Evolutionary conservation across 129 eudicot genomes (phyloP).

Genomic region (Lactuca saligna): DNA sequence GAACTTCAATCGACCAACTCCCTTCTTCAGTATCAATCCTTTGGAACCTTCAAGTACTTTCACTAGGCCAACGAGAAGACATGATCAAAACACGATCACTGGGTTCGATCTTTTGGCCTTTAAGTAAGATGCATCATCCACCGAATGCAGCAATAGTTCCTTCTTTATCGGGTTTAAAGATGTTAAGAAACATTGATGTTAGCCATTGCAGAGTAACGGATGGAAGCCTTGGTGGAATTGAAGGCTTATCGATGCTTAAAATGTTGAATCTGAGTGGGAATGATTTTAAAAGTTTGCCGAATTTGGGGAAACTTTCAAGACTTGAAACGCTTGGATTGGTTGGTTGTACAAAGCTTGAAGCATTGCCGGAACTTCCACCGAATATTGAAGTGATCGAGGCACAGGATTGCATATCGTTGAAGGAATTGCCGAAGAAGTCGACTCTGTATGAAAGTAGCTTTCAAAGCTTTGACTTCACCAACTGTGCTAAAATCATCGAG

Average conservation of each 20-base stretch:
- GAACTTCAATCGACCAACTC: slow-evolving; percentile 24
- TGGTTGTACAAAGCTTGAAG: slow-evolving; percentile 42
- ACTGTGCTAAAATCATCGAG: slow-evolving; percentile 28
- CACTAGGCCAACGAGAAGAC: slow-evolving; percentile 27
- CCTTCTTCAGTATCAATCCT: slow-evolving; percentile 30
- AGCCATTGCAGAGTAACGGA: slow-evolving; percentile 32
- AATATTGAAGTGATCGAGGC: slow-evolving; percentile 35
- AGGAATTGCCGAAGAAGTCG: slow-evolving; percentile 22
- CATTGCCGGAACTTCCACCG: slow-evolving; percentile 44
- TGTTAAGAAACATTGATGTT: slow-evolving; percentile 31
- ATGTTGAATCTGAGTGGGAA: slow-evolving; percentile 34
- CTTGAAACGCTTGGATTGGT: slow-evolving; percentile 43
- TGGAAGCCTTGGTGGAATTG: slow-evolving; percentile 29
- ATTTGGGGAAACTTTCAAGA: slow-evolving; percentile 19
- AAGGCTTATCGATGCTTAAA: slow-evolving; percentile 35
- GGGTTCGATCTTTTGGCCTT: slow-evolving; percentile 28
- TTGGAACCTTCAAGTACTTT: slow-evolving; percentile 27
- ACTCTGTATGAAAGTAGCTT: slow-evolving; percentile 25
- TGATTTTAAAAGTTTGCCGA: slow-evolving; percentile 32
- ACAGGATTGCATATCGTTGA: slow-evolving; percentile 34
- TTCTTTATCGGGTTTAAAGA: slow-evolving; percentile 29
- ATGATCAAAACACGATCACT: not conserved
- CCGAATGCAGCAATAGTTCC: slow-evolving; percentile 26
- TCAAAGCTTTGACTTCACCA: slow-evolving; percentile 31
- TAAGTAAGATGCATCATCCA: slow-evolving; percentile 15